Evolutionary conservation across 1,139 yeast genomes (phyloP).

Genomic region (Magnusiomyces clavatus): DNA sequence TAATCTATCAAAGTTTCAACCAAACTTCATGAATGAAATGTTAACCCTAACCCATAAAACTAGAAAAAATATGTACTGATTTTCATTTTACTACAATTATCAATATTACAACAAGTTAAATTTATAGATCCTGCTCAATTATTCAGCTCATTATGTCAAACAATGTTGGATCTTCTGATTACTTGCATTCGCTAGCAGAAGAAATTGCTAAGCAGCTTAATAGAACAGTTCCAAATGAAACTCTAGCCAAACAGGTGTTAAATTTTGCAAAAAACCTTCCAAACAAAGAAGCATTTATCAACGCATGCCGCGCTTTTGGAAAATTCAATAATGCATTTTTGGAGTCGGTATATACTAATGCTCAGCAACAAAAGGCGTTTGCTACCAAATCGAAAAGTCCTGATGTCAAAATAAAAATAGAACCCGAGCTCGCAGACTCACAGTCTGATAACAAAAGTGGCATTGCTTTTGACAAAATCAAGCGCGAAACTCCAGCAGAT

Average conservation of each 20-base stretch:
- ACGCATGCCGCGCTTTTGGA: slow-evolving; percentile 28
- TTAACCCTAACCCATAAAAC: background rate
- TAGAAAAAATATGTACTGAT: background rate
- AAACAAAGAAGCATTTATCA: slow-evolving; percentile 19
- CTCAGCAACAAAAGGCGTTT: slow-evolving; percentile 5
- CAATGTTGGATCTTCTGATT: slow-evolving; percentile 6
- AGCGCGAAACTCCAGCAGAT: slow-evolving; percentile 7
- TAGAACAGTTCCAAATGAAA: slow-evolving; percentile 19
- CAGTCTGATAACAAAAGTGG: background rate
- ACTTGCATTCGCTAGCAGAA: slow-evolving; percentile 17
- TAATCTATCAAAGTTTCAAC: too few species aligned
- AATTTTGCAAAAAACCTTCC: slow-evolving; percentile 20
- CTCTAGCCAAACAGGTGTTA: slow-evolving; percentile 22
- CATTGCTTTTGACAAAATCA: background rate
- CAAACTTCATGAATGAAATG: too few species aligned
- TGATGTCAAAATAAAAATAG: slow-evolving; percentile 1
- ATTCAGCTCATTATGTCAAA: too few species aligned
- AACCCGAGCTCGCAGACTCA: background rate
- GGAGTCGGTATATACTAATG: slow-evolving; percentile 16
- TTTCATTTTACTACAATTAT: too few species aligned
- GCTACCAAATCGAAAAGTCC: slow-evolving; percentile 6
- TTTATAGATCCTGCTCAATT: too few species aligned
- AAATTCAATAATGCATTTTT: slow-evolving; percentile 24
- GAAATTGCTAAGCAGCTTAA: slow-evolving; percentile 25
- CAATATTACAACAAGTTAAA: too few species aligned